Base-by-base conservation (phyloP, 805 yeast species). In the Saccharomycodes ludwigii region DNA sequence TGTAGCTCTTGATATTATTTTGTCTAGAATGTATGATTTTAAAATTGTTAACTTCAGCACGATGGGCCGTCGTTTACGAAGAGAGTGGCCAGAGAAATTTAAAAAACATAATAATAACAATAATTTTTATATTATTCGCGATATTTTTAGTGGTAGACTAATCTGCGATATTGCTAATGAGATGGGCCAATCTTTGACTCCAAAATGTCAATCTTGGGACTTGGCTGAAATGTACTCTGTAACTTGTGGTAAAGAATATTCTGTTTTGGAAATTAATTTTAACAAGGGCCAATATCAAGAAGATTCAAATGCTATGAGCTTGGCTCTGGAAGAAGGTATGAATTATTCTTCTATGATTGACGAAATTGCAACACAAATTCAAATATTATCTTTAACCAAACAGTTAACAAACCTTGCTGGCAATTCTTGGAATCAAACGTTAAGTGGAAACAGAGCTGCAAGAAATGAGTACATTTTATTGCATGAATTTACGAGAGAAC, bases 391-490 rank as follows among this genome's bases (percentile, higher is more conserved):
- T 2, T 63, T 91, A 33, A 81, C 97, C 1, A 83, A 83, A 44
- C 95, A 86, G 48, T 64, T 91, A 47, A 91, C 98, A 2, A 80
- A 78, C 42, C 64, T 91, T 39, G 96, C 97, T 1, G 98, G 98
- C 45, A 91, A 91, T 53, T 88, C 95, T 0, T 91, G 98, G 98
- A 71, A 93, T 2, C 85, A 83, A 40, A 91, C 98, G 1, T 63
- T 91, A 31, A 76, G 84, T 31, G 98, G 98, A 56, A 84, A 96
- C 0, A 70, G 98, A 46, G 93, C 95, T 7, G 96, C 94, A 45
- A 71, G 98, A 59, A 88, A 88, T 57, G 97, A 91, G 54, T 91
- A 62, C 51, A 82, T 91, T 66, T 63, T 91, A 54, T 59, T 91
- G 34, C 98, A 91, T 54, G 97, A 91, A 58, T 91, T 91, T 55